Evolutionary conservation across 2,329 filamentous ascomycete species (phyloP).

Genomic region (Hypocrella siamensis): DNA sequence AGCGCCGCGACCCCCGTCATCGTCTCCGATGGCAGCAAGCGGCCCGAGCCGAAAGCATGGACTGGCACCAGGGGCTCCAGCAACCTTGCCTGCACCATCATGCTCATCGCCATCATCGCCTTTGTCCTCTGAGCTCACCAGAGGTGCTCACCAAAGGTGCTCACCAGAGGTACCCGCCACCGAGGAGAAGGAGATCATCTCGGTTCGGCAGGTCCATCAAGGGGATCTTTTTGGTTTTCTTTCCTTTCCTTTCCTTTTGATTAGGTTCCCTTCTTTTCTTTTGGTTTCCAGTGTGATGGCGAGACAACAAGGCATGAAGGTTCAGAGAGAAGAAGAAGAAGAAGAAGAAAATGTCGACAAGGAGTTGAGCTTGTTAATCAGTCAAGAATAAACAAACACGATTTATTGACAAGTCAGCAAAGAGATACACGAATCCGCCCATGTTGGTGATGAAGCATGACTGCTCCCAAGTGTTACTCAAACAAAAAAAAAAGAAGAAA

Average conservation of each 20-base stretch:
- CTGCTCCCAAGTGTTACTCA: too few relatives aligned
- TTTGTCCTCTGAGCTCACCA: slow-evolving; percentile 18
- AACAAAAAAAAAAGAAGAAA: too few relatives aligned
- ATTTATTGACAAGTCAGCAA: too few relatives aligned
- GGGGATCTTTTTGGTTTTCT: slow-evolving; percentile 1
- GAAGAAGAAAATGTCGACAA: not conserved
- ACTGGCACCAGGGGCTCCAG: slow-evolving; percentile 13
- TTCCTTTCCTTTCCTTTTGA: not conserved
- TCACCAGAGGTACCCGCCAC: too few relatives aligned
- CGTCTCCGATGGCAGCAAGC: slow-evolving; percentile 17
- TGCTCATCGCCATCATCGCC: slow-evolving; percentile 19
- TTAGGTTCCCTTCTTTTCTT: not conserved
- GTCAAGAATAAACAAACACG: too few relatives aligned
- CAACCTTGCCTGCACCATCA: slow-evolving; percentile 18
- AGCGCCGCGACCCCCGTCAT: slow-evolving; percentile 11
- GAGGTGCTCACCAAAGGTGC: too few relatives aligned
- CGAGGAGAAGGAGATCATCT: too few relatives aligned
- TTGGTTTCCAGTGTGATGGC: not conserved
- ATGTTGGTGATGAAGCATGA: too few relatives aligned
- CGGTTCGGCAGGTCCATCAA: slow-evolving; percentile 1
- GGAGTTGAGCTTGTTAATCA: not conserved
- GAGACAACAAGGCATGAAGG: too few relatives aligned
- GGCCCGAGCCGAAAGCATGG: slow-evolving; percentile 14
- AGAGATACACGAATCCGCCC: too few relatives aligned
- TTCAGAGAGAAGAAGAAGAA: not conserved